Evolutionary conservation across 2,329 filamentous ascomycete species (phyloP).

Genomic region (Fusarium vanettenii): DNA sequence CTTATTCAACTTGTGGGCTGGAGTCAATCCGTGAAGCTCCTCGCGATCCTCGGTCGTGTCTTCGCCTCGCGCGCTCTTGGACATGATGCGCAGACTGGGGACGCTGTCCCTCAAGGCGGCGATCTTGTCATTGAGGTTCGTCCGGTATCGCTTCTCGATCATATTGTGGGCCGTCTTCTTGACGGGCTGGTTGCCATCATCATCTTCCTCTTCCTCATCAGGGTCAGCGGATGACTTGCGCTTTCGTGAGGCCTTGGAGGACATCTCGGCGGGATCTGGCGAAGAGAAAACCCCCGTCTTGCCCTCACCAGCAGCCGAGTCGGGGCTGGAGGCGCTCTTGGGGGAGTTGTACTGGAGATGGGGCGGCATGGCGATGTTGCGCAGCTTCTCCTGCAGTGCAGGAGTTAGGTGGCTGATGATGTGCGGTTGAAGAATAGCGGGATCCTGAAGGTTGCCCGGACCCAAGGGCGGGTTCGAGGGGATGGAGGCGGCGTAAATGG

Average conservation of each 20-base stretch:
- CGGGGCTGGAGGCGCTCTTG: constrained; percentile 68
- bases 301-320: constrained; percentile 62
- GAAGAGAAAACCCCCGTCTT: constrained; percentile 66
- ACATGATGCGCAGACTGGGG: constrained; percentile 87
- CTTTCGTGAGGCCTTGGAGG: constrained; percentile 69
- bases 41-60: constrained; percentile 81
- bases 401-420: constrained; percentile 58
- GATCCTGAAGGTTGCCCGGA: constrained; percentile 47
- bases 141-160: constrained; percentile 97
- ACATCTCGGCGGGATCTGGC: constrained; percentile 61
- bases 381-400: constrained; percentile 70
- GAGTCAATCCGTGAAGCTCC: constrained; percentile 78
- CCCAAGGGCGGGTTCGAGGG: constrained; percentile 38
- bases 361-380: constrained; percentile 73
- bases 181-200: constrained; percentile 64
- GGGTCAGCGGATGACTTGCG: constrained; percentile 74
- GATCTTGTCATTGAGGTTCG: constrained; percentile 97
- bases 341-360: constrained; percentile 71
- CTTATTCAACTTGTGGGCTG: constrained; percentile 96
- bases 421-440: constrained; percentile 44
- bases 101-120: constrained; percentile 91
- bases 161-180: constrained; percentile 99
- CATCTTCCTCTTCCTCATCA: constrained; percentile 65
- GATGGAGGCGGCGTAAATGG: constrained; percentile 48
- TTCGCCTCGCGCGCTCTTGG: constrained; percentile 75